Evolutionary conservation across 73 alveolate species (phyloP).

Genomic region (Tetrahymena malaccensis): DNA sequence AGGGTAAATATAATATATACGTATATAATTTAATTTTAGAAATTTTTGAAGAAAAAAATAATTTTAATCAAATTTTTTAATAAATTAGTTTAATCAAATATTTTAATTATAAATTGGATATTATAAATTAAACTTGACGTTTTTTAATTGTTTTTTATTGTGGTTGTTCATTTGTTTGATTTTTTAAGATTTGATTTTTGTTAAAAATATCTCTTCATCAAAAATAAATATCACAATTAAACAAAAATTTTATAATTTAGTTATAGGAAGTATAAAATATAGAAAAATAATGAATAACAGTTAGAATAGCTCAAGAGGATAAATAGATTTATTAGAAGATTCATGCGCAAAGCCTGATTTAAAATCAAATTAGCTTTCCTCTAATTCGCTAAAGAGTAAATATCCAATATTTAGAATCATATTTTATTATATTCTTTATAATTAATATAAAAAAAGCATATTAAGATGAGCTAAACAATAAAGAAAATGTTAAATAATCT

Average conservation of each 20-base stretch:
- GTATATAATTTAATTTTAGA: too few species aligned
- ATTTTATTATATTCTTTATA: too few species aligned
- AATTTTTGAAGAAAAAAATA: too few species aligned
- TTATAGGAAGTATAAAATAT: not conserved
- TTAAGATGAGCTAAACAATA: not conserved
- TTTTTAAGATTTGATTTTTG: too few species aligned
- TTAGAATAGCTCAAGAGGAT: not conserved
- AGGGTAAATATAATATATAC: too few species aligned
- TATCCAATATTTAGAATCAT: not conserved
- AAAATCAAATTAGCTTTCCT: too few species aligned
- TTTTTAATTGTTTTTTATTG: too few species aligned
- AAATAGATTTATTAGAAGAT: not conserved
- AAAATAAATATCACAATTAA: not conserved
- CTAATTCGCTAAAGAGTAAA: not conserved
- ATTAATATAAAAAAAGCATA: not conserved
- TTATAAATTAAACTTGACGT: too few species aligned
- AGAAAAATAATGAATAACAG: not conserved
- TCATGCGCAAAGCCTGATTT: not conserved
- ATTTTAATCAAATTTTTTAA: too few species aligned
- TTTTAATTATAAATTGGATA: too few species aligned
- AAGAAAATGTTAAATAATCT: not conserved
- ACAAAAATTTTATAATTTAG: not conserved
- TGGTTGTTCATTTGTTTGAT: too few species aligned
- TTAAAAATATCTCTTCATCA: not conserved
- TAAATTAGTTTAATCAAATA: too few species aligned